Evolutionary conservation across 2,329 filamentous ascomycete species (phyloP), one percentile per base, ranked within the genome.

Genomic region (Lachnellula occidentalis): DNA sequence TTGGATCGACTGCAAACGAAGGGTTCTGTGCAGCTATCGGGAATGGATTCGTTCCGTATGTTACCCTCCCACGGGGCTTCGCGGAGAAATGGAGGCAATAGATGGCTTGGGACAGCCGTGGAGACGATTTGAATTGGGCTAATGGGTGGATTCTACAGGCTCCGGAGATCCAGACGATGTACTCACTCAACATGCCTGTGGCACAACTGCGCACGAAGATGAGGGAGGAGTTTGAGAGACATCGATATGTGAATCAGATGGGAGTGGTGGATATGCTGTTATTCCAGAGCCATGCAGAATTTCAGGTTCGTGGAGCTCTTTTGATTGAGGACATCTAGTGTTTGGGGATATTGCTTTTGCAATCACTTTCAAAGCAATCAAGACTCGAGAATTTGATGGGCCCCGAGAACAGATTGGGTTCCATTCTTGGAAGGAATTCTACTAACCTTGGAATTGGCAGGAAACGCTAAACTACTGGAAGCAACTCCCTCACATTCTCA

Each of bases 381-480:
- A 9, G 27, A 31, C 27, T 31, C 27, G 8, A 31, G 9, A 11
- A 31, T 31, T 31, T 31, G 27, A 31, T 9, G 27, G 27, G 27
- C 27, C 9, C 27, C 3, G 27, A 11, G 27, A 31, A 31, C 9
- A 31, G 27, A 11, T 31, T 31, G 11, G 27, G 27, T 31, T 17
- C 12, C 36, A 49, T 34, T 27, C 22, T 24, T 34, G 22, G 15
- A 27, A 42, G 36, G 15, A 49, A 31, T 9, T 41, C 24, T 12
- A 31, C 39, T 34, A 24, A 45, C 14, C 24, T 53, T 34, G 31
- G 27, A 11, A 37, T 39, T 39, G 21, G 54, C 65, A 96, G 92
- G 94, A 99, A 80, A 99, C 89, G 51, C 84, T 99, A 79, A 99
- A 99, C 78, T 99, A 88, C 80, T 99, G 94, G 94, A 96, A 96